These are phyloP conservation scores for Eutrema salsugineum DNA, from an alignment of 441 rosid genomes.

Conservation along the genomic window DNA sequence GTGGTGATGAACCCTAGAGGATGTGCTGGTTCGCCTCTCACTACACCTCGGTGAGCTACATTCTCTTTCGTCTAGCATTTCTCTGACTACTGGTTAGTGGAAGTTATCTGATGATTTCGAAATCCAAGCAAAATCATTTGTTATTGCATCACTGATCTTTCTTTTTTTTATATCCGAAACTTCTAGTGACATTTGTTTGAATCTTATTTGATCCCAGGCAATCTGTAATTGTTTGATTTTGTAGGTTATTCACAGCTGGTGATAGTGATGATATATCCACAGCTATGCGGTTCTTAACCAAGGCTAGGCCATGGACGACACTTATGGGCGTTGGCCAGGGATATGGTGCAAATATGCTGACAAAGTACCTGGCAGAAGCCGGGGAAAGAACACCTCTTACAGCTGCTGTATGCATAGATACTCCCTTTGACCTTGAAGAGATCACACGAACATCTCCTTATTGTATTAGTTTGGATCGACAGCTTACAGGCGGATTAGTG, in stretches of 20 bases:
- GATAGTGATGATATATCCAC: conserved; percentile 93
- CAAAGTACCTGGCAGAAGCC: conserved; percentile 88
- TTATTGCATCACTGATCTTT: not conserved
- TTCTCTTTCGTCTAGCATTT: not conserved
- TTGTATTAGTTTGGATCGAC: conserved; percentile 47
- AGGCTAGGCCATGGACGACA: conserved; percentile 93
- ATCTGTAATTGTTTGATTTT: conserved; percentile 27
- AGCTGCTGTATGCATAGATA: conserved; percentile 91
- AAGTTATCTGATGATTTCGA: not conserved
- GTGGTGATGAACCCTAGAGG: conserved; percentile 98
- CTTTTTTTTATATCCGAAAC: too few relatives aligned
- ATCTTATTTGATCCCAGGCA: not conserved
- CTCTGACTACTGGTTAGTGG: not conserved
- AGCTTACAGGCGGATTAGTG: conserved; percentile 69
- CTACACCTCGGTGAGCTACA: conserved; percentile 69
- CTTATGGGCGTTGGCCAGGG: conserved; percentile 89
- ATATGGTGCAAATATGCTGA: conserved; percentile 92
- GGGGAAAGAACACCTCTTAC: conserved; percentile 86
- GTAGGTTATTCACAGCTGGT: conserved; percentile 98
- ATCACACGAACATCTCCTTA: conserved; percentile 66
- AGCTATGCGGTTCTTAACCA: conserved; percentile 68
- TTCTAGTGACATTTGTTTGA: not conserved
- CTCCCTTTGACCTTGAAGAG: conserved; percentile 95
- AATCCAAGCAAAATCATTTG: not conserved
- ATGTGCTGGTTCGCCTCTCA: conserved; percentile 92